Evolutionary conservation across 78 protist species (phyloP), one percentile per base, ranked within the genome.

Genomic region (Corallochytrium limacisporum): DNA sequence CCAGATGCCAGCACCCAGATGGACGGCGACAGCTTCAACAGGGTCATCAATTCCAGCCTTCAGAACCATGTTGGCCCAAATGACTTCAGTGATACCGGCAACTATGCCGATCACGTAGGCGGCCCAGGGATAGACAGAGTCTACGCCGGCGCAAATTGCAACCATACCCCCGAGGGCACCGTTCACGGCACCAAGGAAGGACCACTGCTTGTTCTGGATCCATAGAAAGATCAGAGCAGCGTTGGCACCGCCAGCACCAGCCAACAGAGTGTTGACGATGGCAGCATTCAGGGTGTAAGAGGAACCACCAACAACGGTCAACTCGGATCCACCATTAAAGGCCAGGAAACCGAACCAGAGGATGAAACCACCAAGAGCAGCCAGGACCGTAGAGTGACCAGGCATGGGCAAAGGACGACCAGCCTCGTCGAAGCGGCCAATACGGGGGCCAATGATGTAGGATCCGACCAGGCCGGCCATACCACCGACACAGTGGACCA

Each of bases 401-500:
- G 77, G 79, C n/a, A 78, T 10, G 32, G 70, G 61, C 50, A 33
- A 35, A 15, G 72, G 74, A 39, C 69, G 48, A n/a, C 75, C 84
- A 24, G 43, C 61, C 8, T 70, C 47, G 28, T 70, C 79, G 42
- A 78, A 74, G 18, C 88, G 55, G 29, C 88, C 91, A 5, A 36
- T 49, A 18, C 94, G 70, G 0, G 94, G 91, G 10, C 91, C 90
- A 22, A 82, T 44, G 12, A 83, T 20, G 42, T 54, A 31, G 1
- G 89, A 69, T 5, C 90, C 91, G 22, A 70, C 69, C 18, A 89
- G 44, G 10, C 79, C 86, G 7, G 74, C 53, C 20, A 72, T 12
- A 24, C 88, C 94, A 47, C 91, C 94, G n/a, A 65, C 73, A 60
- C 75, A 48, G 78, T 89, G 94, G n/a, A 89, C 94, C 36, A 69